A percentile compares a stretch with the other conserved stretches of the same genome.
Evolutionary conservation across 2,329 filamentous ascomycete genomes (phyloP).

Genomic region (Aspergillus pseudoglaucus): DNA sequence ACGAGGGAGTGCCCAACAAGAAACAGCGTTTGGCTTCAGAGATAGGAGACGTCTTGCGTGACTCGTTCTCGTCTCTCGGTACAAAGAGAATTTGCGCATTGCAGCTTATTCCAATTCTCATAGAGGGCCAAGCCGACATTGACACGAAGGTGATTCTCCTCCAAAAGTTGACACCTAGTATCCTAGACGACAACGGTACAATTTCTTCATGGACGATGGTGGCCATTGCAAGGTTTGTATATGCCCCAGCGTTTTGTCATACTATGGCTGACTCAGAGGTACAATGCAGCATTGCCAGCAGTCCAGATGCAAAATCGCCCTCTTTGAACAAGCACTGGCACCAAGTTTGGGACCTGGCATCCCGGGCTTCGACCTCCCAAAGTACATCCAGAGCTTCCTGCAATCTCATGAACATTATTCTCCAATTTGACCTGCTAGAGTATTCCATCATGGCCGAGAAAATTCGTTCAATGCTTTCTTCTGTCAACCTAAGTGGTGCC

Average conservation of each 20-base stretch:
- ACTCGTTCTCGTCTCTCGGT: conserved; percentile 31
- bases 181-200: conserved; percentile 62
- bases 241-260: not conserved
- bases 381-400: conserved; percentile 71
- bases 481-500: conserved; percentile 76
- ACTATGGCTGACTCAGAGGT: conserved; percentile 6
- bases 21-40: conserved; percentile 31
- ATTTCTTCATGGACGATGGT: conserved; percentile 78
- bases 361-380: conserved; percentile 63
- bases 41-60: conserved; percentile 30
- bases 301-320: conserved; percentile 29
- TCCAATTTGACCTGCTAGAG: conserved; percentile 60
- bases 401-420: conserved; percentile 61
- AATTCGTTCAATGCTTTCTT: conserved; percentile 64
- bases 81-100: conserved; percentile 44
- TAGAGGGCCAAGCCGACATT: conserved; percentile 39
- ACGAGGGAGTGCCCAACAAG: conserved; percentile 22
- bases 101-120: conserved; percentile 51
- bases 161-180: conserved; percentile 50
- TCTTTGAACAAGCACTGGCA: conserved; percentile 54
- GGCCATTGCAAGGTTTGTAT: conserved; percentile 65
- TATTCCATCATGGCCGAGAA: conserved; percentile 63
- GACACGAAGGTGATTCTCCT: conserved; percentile 54
- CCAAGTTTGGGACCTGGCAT: conserved; percentile 68
- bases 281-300: conserved; percentile 26